A percentile compares a stretch with the other conserved stretches of the same genome.
Conservation (phyloP, 2,329 filamentous ascomycete genomes). For the Penicillium crustosum region DNA sequence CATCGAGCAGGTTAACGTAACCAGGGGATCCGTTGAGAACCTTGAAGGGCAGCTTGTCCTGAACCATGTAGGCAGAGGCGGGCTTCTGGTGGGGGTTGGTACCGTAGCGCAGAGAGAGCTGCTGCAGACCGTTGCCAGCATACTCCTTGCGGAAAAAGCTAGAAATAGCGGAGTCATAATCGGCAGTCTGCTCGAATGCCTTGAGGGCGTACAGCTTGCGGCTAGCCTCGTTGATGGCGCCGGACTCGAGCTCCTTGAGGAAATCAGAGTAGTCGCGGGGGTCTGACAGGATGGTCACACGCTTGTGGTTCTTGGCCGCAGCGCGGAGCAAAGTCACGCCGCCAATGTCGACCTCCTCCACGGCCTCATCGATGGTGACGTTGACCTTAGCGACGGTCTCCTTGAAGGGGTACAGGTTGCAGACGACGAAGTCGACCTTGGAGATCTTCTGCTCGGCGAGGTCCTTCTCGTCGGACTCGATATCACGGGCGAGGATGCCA, state of each 20-base stretch:
- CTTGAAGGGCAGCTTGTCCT: conserved; percentile 85
- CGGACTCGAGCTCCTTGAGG: conserved; percentile 80
- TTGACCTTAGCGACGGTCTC: conserved; percentile 96
- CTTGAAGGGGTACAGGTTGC: conserved; percentile 99
- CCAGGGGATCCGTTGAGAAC: conserved; percentile 85
- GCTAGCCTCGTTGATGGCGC: conserved; percentile 80
- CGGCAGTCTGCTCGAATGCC: conserved; percentile 96
- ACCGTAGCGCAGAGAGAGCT: conserved; percentile 85
- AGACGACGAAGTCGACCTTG: conserved; percentile 94
- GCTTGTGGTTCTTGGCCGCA: conserved; percentile 94
- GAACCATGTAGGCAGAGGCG: conserved; percentile 75
- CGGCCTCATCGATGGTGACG: conserved; percentile 92
- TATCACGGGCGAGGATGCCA: conserved; percentile 84
- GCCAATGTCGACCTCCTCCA: conserved; percentile 98
- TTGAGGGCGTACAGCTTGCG: conserved; percentile 91
- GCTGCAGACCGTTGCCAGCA: conserved; percentile 77
- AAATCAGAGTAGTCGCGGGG: conserved; percentile 92
- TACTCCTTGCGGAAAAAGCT: conserved; percentile 98
- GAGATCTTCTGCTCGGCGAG: conserved; percentile 91
- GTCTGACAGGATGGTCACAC: conserved; percentile 94
- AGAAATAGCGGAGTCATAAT: conserved; percentile 92
- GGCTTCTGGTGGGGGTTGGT: conserved; percentile 99
- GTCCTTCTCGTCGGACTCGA: conserved; percentile 95
- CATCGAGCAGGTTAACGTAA: conserved; percentile 96
- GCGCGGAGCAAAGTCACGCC: conserved; percentile 95